A percentile compares a stretch with the other conserved stretches of the same genome.
Evolutionary conservation across 257 asterid genomes (phyloP).

Genomic region (Ligustrum vulgare): DNA sequence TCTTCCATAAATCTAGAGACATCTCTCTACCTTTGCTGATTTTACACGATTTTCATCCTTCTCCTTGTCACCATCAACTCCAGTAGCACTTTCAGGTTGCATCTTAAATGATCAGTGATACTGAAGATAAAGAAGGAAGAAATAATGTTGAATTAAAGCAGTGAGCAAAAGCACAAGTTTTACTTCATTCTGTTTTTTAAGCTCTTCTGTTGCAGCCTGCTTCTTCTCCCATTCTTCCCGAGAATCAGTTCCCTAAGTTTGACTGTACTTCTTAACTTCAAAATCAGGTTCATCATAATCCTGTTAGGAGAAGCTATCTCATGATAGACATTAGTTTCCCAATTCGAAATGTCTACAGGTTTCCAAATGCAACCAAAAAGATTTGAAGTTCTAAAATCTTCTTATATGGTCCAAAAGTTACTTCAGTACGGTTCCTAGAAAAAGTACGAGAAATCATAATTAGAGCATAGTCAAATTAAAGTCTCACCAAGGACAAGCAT

Average conservation of each 20-base stretch:
- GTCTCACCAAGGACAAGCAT: conserved; percentile 80
- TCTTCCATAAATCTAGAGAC: not conserved
- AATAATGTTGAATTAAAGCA: conserved; percentile 9
- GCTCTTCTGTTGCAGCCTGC: conserved; percentile 80
- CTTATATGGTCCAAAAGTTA: not conserved
- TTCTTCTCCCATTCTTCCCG: conserved; percentile 91
- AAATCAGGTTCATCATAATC: conserved; percentile 7
- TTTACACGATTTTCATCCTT: conserved; percentile 72
- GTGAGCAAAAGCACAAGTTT: conserved; percentile 25
- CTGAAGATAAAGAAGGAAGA: conserved; percentile 15
- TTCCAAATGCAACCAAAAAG: conserved; percentile 5
- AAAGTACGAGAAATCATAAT: conserved; percentile 14
- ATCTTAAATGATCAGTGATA: conserved; percentile 21
- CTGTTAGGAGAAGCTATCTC: conserved; percentile 13
- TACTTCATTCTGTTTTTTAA: conserved; percentile 67
- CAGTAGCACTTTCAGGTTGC: conserved; percentile 63
- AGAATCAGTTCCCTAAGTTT: not conserved
- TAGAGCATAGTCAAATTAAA: conserved; percentile 21
- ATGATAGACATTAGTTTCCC: conserved; percentile 7
- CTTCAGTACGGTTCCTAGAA: conserved; percentile 9
- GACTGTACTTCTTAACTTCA: not conserved
- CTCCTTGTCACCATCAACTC: conserved; percentile 78
- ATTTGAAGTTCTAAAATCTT: conserved; percentile 4
- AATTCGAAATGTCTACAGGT: conserved; percentile 4
- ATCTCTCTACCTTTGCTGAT: conserved; percentile 52